phyloP scores from a whole-genome alignment of 228 moss, liverwort and hornwort genomes.

The Sphagnum magellanicum region DNA sequence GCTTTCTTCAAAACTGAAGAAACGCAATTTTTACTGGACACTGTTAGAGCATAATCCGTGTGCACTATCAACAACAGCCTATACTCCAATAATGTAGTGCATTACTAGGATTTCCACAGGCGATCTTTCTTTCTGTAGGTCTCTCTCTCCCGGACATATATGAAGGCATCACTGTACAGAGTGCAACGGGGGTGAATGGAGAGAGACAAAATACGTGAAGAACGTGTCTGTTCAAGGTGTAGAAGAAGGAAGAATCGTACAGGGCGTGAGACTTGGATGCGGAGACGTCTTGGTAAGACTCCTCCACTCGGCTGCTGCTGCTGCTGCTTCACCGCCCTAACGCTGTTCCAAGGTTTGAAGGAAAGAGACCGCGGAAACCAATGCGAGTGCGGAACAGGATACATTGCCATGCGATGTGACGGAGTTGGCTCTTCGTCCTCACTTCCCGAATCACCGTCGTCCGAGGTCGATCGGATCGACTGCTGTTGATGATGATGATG shows the following conservation, averaged over 20 bases:
- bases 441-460: conserved; percentile 44
- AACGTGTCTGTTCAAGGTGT: no score
- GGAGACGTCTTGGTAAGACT: conserved; percentile 9
- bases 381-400: conserved; percentile 42
- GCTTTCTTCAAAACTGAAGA: no score
- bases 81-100: no score
- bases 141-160: no score
- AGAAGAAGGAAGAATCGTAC: conserved; percentile 9
- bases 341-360: conserved; percentile 11
- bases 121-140: no score
- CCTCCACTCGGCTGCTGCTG: neutral
- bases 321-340: conserved; percentile 9
- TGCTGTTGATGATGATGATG: conserved; percentile 6
- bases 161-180: no score
- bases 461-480: conserved; percentile 27
- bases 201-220: no score
- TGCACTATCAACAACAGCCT: no score
- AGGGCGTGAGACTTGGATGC: conserved; percentile 30
- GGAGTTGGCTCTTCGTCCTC: conserved; percentile 41
- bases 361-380: conserved; percentile 54
- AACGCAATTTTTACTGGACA: no score
- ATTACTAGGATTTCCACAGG: no score
- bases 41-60: no score
- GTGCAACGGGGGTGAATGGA: no score
- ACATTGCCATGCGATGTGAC: conserved; percentile 11